Base-by-base conservation (phyloP, 1,284 basidiomycete genomes). In the Lentinus polychrous region DNA sequence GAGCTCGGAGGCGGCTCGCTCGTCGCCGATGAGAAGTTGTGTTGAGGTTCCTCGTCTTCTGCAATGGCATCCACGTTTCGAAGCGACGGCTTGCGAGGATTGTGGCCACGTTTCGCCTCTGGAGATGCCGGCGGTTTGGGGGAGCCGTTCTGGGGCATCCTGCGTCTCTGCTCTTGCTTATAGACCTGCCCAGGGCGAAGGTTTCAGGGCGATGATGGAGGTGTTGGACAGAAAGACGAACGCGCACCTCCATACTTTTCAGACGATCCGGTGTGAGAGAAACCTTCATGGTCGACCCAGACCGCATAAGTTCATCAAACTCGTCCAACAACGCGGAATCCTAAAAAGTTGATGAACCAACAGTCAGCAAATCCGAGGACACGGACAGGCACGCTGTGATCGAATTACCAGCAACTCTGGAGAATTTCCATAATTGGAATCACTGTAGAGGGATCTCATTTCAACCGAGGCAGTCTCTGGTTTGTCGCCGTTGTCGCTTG, bases 191-290 rank as follows among this genome's bases (percentile, higher is more conserved):
- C 15, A 31, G 20, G 43, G 43, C 15, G n/a, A 22, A 17, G 23
- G 17, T 23, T 15, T 20, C 33, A 27, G 44, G 31, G 34, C 49
- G 35, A 36, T 48, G 41, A 47, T 27, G 37, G 38, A 32, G 27
- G 23, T 18, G 41, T 24, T 38, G 34, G 49, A 56, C 48, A 45
- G 33, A 44, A 49, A 53, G 34, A 60, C 49, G 51, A 47, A 36
- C n/a, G 60, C 68, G 65, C 67, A 93, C 93, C 75, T 94, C 91
- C 78, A 94, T 93, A 35, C 83, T 89, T 65, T 83, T 87, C 49
- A 96, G 72, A 46, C 93, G 76, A 69, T 94, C 88, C 49, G 94
- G 94, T 23, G 94, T 98, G 52, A 97, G 75, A 43, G 92, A 95
- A 58, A 98, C 86, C 65, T 94, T 95, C 85, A 94, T 89, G 8